These are phyloP conservation scores for Inga laurina DNA, from an alignment of 306 rosid species.

Conservation along the genomic window DNA sequence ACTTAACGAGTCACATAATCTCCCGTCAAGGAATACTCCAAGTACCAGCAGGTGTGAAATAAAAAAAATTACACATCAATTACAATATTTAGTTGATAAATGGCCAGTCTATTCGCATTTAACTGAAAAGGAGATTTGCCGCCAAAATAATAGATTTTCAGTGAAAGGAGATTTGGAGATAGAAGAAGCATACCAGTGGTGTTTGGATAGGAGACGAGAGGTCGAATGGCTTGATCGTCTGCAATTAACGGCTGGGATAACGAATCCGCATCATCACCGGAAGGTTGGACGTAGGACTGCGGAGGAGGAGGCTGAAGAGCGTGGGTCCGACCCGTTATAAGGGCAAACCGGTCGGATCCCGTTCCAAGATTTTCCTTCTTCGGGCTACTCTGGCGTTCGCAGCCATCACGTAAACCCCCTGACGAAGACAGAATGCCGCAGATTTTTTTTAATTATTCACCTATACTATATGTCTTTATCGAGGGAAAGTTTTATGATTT, in stretches of 20 bases:
- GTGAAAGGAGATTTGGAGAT: background rate
- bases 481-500: too few relatives aligned
- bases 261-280: background rate
- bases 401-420: slow-evolving; percentile 55
- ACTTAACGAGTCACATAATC: too few relatives aligned
- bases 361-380: slow-evolving; percentile 62
- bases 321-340: slow-evolving; percentile 68
- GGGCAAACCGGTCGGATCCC: slow-evolving; percentile 79
- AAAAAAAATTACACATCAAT: too few relatives aligned
- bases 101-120: too few relatives aligned
- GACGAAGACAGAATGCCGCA: background rate
- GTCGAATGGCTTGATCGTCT: slow-evolving; percentile 21
- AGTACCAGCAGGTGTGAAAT: too few relatives aligned
- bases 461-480: too few relatives aligned
- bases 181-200: slow-evolving; percentile 38
- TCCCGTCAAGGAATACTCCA: too few relatives aligned
- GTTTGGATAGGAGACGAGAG: slow-evolving; percentile 21
- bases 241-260: slow-evolving; percentile 37
- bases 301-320: background rate
- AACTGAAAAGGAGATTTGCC: background rate
- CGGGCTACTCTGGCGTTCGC: slow-evolving; percentile 62
- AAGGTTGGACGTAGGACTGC: background rate
- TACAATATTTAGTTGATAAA: too few relatives aligned
- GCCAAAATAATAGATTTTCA: background rate
- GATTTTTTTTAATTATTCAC: background rate